Conservation (phyloP, 2,329 filamentous ascomycete genomes). For the Colletotrichum australisinense region DNA sequence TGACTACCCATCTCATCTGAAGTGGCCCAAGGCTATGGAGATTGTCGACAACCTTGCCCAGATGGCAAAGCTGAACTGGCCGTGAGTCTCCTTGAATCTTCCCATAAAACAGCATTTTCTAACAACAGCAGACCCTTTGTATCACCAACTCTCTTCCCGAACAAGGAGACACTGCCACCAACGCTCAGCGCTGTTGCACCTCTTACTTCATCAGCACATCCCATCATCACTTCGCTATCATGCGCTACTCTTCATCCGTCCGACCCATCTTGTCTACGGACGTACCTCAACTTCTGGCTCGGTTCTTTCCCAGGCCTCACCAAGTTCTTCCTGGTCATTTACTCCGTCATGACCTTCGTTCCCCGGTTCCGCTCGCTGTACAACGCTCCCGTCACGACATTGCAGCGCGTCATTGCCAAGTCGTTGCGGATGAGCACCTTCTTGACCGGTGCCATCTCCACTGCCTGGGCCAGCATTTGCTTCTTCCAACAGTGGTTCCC, state of each 20-base stretch:
- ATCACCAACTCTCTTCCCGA: slow-evolving; percentile 88
- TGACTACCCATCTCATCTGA: slow-evolving; percentile 72
- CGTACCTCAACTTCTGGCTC: slow-evolving; percentile 89
- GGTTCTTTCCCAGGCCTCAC: slow-evolving; percentile 82
- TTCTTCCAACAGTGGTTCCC: slow-evolving; percentile 87
- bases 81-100: slow-evolving; percentile 63
- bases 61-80: slow-evolving; percentile 87
- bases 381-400: slow-evolving; percentile 73
- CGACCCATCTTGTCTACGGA: slow-evolving; percentile 88
- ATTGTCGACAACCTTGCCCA: slow-evolving; percentile 85
- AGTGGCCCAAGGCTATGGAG: slow-evolving; percentile 81
- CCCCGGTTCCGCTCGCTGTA: slow-evolving; percentile 76
- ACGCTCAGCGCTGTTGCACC: slow-evolving; percentile 78
- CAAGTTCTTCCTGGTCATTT: slow-evolving; percentile 81
- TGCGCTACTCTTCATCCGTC: slow-evolving; percentile 90
- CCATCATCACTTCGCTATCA: slow-evolving; percentile 84
- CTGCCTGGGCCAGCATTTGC: slow-evolving; percentile 90
- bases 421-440: slow-evolving; percentile 83
- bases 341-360: slow-evolving; percentile 74
- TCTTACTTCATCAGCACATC: slow-evolving; percentile 86
- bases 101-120: slow-evolving; percentile 16
- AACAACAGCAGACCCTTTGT: slow-evolving; percentile 71
- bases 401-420: slow-evolving; percentile 74
- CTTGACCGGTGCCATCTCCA: slow-evolving; percentile 84
- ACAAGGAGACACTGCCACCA: slow-evolving; percentile 73